These are phyloP conservation scores for Fusarium sp. DNA, from an alignment of 2,329 filamentous ascomycete genomes.

Conservation along the genomic window DNA sequence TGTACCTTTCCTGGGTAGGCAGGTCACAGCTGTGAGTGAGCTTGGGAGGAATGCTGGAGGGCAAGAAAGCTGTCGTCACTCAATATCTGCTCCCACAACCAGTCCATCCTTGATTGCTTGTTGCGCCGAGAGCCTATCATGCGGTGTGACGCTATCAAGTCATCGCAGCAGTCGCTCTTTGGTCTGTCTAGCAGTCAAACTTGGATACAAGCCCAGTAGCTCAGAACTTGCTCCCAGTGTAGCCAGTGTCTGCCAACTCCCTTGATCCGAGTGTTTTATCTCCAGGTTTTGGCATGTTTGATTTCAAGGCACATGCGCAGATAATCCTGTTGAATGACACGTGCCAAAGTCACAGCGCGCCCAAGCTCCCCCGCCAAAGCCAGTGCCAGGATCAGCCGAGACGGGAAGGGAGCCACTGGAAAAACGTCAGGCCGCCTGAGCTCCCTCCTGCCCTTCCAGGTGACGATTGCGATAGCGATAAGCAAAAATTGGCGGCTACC, in stretches of 20 bases:
- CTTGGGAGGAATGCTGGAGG: neutral
- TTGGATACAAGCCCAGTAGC: slow-evolving; percentile 17
- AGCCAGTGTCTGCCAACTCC: neutral
- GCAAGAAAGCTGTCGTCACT: slow-evolving; percentile 25
- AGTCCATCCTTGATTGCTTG: slow-evolving; percentile 25
- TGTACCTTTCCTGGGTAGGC: neutral
- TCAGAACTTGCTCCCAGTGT: slow-evolving; percentile 20
- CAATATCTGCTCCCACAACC: slow-evolving; percentile 11
- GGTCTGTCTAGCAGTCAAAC: slow-evolving; percentile 10
- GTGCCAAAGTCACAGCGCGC: slow-evolving; percentile 27
- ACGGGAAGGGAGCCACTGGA: slow-evolving; percentile 7
- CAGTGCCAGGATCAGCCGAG: slow-evolving; percentile 18
- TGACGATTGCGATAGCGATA: slow-evolving; percentile 46
- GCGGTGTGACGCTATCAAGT: slow-evolving; percentile 38
- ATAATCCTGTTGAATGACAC: slow-evolving; percentile 17
- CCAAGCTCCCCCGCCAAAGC: slow-evolving; percentile 22
- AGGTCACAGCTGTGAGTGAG: neutral
- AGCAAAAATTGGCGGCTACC: slow-evolving; percentile 43
- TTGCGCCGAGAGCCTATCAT: slow-evolving; percentile 33
- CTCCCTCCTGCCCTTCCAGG: slow-evolving; percentile 34
- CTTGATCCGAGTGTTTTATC: neutral
- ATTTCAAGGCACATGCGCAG: neutral
- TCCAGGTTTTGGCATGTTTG: neutral
- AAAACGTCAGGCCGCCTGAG: slow-evolving; percentile 14
- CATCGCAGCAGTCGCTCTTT: slow-evolving; percentile 15